phyloP scores from a whole-genome alignment of 2,329 filamentous ascomycete species.

The Neonectria hederae region DNA sequence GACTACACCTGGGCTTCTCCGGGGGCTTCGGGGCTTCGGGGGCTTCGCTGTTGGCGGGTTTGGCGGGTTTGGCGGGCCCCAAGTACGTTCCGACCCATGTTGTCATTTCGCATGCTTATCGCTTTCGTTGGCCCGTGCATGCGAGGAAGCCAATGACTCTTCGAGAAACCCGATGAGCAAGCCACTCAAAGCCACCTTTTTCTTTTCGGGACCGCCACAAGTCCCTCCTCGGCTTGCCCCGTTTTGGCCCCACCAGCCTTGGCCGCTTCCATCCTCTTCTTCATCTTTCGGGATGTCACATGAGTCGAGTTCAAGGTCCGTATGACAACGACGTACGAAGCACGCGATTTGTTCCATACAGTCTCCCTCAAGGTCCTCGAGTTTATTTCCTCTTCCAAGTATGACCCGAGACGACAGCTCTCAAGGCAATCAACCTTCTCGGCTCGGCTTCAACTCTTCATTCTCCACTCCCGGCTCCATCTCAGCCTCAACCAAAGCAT shows the following conservation, averaged over 20 bases:
- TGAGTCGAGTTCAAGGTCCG: neutral
- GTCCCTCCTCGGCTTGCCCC: neutral
- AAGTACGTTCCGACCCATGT: constrained; percentile 22
- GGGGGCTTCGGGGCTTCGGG: constrained; percentile 7
- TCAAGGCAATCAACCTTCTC: constrained; percentile 49
- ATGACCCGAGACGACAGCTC: constrained; percentile 17
- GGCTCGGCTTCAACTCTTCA: constrained; percentile 32
- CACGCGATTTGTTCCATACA: neutral
- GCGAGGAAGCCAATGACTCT: constrained; percentile 21
- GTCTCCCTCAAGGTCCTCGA: neutral
- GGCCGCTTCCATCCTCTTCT: constrained; percentile 20
- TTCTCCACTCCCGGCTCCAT: constrained; percentile 23
- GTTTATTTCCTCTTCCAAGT: constrained; percentile 16
- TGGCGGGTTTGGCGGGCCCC: constrained; percentile 30
- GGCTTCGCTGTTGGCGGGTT: neutral
- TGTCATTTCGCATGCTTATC: constrained; percentile 45
- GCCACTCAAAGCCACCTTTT: neutral
- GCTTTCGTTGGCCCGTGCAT: constrained; percentile 5
- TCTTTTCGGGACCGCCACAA: neutral
- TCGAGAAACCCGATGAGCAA: neutral
- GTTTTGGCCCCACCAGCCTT: neutral
- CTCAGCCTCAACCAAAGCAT: constrained; percentile 28
- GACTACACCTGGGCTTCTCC: neutral
- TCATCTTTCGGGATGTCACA: constrained; percentile 22
- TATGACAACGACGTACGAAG: neutral